Evolutionary conservation across 73 alveolate species (phyloP).

Genomic region (Tetrahymena elliotti): DNA sequence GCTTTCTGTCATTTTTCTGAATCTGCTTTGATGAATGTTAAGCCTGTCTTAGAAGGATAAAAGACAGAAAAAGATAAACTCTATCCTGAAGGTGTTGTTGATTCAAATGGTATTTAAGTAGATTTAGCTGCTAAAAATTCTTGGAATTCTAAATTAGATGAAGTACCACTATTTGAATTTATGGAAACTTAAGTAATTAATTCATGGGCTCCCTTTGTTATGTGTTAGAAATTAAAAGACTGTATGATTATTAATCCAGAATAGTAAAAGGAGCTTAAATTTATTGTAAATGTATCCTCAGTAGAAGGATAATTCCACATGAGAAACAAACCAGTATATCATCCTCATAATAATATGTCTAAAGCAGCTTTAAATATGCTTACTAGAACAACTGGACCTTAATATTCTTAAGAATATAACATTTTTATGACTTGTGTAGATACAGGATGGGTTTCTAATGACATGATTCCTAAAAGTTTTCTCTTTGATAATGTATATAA

Average conservation of each 20-base stretch:
- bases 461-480: slow-evolving; percentile 30
- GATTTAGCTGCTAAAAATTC: neutral
- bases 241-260: slow-evolving; percentile 54
- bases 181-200: slow-evolving; percentile 55
- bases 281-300: slow-evolving; percentile 80
- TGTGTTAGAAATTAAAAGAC: slow-evolving; percentile 69
- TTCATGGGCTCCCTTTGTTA: slow-evolving; percentile 87
- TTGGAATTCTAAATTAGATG: neutral
- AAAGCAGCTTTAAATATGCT: slow-evolving; percentile 95
- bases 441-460: slow-evolving; percentile 95
- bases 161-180: slow-evolving; percentile 34
- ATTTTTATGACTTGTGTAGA: slow-evolving; percentile 85
- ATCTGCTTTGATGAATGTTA: neutral
- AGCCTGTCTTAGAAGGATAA: slow-evolving; percentile 1
- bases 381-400: slow-evolving; percentile 80
- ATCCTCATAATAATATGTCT: slow-evolving; percentile 95
- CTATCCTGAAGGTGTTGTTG: neutral
- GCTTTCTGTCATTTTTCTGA: neutral
- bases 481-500: neutral
- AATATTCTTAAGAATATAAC: slow-evolving; percentile 31
- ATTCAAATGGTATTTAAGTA: neutral
- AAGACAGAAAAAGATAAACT: neutral
- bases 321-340: slow-evolving; percentile 78
- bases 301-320: slow-evolving; percentile 89
- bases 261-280: slow-evolving; percentile 35